Evolutionary conservation across 192 early-diverging fungal genomes (phyloP).

Genomic region (Linnemannia hyalina): DNA sequence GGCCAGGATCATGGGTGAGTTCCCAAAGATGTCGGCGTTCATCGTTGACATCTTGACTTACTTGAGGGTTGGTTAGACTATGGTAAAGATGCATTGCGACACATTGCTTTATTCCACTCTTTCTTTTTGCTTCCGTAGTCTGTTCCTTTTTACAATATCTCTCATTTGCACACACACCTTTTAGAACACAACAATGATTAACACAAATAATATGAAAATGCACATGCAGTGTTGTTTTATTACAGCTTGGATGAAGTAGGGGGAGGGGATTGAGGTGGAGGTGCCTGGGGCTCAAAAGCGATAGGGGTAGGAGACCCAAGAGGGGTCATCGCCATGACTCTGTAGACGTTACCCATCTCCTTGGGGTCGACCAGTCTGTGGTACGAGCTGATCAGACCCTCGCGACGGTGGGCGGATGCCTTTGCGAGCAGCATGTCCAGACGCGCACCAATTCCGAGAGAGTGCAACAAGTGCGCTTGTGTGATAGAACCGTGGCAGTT

Average conservation of each 20-base stretch:
- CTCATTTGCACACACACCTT: background rate
- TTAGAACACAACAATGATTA: slow-evolving; percentile 5
- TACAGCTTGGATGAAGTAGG: slow-evolving; percentile 9
- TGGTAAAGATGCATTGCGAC: background rate
- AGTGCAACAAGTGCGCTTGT: slow-evolving; percentile 81
- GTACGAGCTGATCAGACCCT: slow-evolving; percentile 76
- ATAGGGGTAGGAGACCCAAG: slow-evolving; percentile 29
- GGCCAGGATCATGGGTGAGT: slow-evolving; percentile 60
- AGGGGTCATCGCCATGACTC: slow-evolving; percentile 76
- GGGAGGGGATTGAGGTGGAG: background rate
- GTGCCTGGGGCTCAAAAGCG: slow-evolving; percentile 41
- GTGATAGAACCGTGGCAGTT: slow-evolving; percentile 81
- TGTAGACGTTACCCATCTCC: slow-evolving; percentile 92
- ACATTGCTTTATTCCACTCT: background rate
- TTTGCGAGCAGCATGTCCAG: slow-evolving; percentile 75
- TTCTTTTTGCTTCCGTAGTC: background rate
- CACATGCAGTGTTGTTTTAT: background rate
- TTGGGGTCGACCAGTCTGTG: slow-evolving; percentile 81
- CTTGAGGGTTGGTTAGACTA: slow-evolving; percentile 49
- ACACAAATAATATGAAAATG: slow-evolving; percentile 3
- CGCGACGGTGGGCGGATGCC: slow-evolving; percentile 62
- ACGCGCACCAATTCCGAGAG: slow-evolving; percentile 86
- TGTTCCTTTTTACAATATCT: background rate
- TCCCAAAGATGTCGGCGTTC: slow-evolving; percentile 63
- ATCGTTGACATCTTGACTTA: slow-evolving; percentile 61